These are phyloP conservation scores for Bryoglossum gracile DNA, from an alignment of 495 filamentous ascomycete species.

Conservation along the genomic window DNA sequence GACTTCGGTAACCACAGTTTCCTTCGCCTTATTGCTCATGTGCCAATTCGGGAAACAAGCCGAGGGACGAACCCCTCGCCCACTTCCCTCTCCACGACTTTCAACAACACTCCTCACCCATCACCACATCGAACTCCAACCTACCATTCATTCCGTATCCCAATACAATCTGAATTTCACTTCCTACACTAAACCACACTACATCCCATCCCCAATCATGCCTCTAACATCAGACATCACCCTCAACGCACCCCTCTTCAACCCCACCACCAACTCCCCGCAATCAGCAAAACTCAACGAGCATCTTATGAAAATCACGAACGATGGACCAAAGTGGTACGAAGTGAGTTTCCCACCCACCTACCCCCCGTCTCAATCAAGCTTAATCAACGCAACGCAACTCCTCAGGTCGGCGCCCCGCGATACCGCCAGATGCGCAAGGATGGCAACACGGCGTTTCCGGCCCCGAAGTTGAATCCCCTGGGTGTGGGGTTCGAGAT, in stretches of 20 bases:
- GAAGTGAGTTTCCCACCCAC: slow-evolving; percentile 16
- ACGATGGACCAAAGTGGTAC: slow-evolving; percentile 17
- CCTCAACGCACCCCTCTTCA: slow-evolving; percentile 15
- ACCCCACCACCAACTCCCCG: slow-evolving; percentile 11
- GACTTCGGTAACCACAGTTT: too few relatives aligned
- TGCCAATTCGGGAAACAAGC: too few relatives aligned
- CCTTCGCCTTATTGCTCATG: too few relatives aligned
- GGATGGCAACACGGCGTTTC: slow-evolving; percentile 11
- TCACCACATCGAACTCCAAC: too few relatives aligned
- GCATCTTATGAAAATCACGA: slow-evolving; percentile 1
- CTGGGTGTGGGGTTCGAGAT: slow-evolving; percentile 32
- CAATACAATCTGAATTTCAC: too few relatives aligned
- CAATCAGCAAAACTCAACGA: slow-evolving; percentile 17
- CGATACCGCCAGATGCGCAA: slow-evolving; percentile 20
- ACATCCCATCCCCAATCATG: too few relatives aligned
- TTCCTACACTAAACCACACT: too few relatives aligned
- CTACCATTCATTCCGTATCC: too few relatives aligned
- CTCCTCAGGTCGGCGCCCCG: slow-evolving; percentile 19
- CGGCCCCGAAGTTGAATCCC: slow-evolving; percentile 6
- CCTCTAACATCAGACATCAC: slow-evolving; percentile 21
- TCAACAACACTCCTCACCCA: too few relatives aligned
- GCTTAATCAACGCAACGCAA: neutral
- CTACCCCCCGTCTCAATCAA: too few relatives aligned
- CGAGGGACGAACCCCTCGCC: too few relatives aligned
- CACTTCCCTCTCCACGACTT: too few relatives aligned